Evolutionary conservation across 331 rosid genomes (phyloP), one percentile per base, ranked within the genome.

Genomic region (Quercus lobata): DNA sequence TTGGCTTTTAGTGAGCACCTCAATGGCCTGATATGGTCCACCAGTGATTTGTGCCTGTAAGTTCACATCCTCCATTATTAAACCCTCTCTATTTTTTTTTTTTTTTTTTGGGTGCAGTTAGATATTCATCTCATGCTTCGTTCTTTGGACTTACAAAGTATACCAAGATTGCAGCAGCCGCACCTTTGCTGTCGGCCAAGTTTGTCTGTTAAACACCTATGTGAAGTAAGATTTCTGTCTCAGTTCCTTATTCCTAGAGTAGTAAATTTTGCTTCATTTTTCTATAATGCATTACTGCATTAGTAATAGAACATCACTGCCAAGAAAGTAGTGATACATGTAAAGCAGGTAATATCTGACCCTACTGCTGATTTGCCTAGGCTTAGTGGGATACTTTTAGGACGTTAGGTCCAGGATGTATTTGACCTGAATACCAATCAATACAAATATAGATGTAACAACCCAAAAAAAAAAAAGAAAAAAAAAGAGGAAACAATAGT

Each of bases 161-260:
- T 88, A 72, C 93, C 97, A 65, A 81, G 78, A 82, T 85, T 94
- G 89, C 86, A 81, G 87, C 91, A 90, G 83, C 94, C 93, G 2
- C 92, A 94, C 85, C 92, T 94, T 73, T 84, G 90, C 80, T 94
- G 98, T 85, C 89, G 88, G 63, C 91, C 97, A 69, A 94, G 89
- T 72, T 81, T 91, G 85, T 86, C 97, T 15, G 89, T 92, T 74
- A 86, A 85, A 80, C 88, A 88, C 83, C 89, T 94, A 30, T 84
- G 89, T 29, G 93, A 92, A 82, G 98, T 94, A 69, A 88, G 97
- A 83, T 79, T 71, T 55, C 82, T 81, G 63, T 75, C 72, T 35
- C 41, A 74, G 69, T 72, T 15, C 78, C 57, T 82, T 35, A 75
- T 78, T 78, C 19, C 54, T 73, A 35, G 56, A 63, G 6, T 57